Evolutionary conservation across 352 stramenopile genomes (phyloP).

Genomic region (Phytophthora boehmeriae): DNA sequence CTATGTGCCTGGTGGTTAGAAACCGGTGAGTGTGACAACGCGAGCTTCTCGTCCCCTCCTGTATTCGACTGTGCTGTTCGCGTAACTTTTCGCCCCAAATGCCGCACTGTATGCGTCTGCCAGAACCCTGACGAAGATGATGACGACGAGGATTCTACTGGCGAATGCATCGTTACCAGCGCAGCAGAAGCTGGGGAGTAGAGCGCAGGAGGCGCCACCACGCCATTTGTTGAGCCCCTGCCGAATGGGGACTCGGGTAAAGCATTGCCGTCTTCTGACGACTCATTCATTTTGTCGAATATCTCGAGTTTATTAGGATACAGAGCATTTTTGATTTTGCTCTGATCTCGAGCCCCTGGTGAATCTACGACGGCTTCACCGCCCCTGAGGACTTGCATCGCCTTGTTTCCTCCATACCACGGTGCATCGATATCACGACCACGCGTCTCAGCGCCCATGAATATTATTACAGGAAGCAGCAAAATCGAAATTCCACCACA

Average conservation of each 20-base stretch:
- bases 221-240: constrained; percentile 3
- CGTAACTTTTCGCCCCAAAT: constrained; percentile 28
- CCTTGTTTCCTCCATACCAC: constrained; percentile 32
- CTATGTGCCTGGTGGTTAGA: constrained; percentile 12
- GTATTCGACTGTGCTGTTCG: constrained; percentile 16
- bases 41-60: constrained; percentile 17
- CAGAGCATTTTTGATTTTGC: constrained; percentile 1
- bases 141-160: constrained; percentile 20
- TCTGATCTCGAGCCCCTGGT: constrained; percentile 13
- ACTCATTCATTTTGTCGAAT: constrained; percentile 6
- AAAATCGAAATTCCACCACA: constrained; percentile 22
- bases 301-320: not conserved
- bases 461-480: constrained; percentile 31
- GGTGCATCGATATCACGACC: constrained; percentile 45
- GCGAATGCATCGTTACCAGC: constrained; percentile 11
- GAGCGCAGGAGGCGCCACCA: constrained; percentile 5
- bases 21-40: constrained; percentile 3
- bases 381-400: constrained; percentile 6
- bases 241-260: constrained; percentile 17
- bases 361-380: constrained; percentile 15
- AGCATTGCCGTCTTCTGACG: constrained; percentile 4
- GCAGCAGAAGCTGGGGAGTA: constrained; percentile 22
- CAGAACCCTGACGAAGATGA: constrained; percentile 33
- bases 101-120: constrained; percentile 32
- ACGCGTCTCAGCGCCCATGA: constrained; percentile 42